Evolutionary conservation across 208 protist genomes (phyloP).

Genomic region (Trypanosoma avium): DNA sequence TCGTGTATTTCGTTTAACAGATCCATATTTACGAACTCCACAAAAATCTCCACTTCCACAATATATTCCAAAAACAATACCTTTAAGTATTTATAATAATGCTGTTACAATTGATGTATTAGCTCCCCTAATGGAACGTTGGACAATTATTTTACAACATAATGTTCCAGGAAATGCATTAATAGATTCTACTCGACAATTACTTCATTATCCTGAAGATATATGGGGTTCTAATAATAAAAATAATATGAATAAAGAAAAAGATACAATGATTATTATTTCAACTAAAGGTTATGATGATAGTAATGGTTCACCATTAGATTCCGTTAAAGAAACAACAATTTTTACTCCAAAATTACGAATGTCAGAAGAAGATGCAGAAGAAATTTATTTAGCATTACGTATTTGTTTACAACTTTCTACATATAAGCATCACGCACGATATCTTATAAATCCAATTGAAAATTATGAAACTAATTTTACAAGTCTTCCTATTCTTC

Average conservation of each 20-base stretch:
- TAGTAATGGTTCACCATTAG: neutral
- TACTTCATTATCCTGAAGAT: neutral
- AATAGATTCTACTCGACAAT: slow-evolving; percentile 17
- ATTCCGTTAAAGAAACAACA: neutral
- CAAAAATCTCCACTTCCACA: neutral
- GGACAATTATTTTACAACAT: slow-evolving; percentile 15
- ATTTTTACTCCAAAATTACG: neutral
- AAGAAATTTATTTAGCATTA: slow-evolving; percentile 25
- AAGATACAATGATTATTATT: neutral
- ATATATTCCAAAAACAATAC: neutral
- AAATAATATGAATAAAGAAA: neutral
- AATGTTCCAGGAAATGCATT: slow-evolving; percentile 4
- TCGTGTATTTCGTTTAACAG: neutral
- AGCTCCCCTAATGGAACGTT: slow-evolving; percentile 21
- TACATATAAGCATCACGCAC: slow-evolving; percentile 28
- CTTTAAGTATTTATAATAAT: slow-evolving; percentile 25
- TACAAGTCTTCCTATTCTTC: slow-evolving; percentile 29
- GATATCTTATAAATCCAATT: slow-evolving; percentile 2
- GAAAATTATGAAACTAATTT: neutral
- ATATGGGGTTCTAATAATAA: neutral
- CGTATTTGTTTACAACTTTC: slow-evolving; percentile 24
- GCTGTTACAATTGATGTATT: slow-evolving; percentile 27
- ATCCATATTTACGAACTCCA: neutral
- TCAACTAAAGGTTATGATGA: neutral
- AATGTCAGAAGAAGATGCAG: slow-evolving; percentile 20